Evolutionary conservation across 257 asterid genomes (phyloP), one percentile per base, ranked within the genome.

Genomic region (Jasminum sambac): DNA sequence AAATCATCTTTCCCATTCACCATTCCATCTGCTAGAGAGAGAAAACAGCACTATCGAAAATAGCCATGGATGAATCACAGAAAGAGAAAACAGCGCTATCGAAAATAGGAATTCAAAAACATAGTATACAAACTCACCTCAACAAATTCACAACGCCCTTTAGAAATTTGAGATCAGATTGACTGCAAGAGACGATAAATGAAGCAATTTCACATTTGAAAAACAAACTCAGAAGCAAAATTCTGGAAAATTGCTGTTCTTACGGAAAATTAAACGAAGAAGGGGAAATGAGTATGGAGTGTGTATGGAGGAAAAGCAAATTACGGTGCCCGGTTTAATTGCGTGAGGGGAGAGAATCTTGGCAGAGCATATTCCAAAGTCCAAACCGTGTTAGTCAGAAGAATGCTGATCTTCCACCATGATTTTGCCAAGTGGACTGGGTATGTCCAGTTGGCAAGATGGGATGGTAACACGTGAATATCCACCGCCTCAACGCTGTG

Each of bases 301-400:
- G n/a, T n/a, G n/a, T n/a, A n/a, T n/a, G 72, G 25, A 43, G 67
- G 30, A 34, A 68, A 52, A 25, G 68, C 17, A 42, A 52, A 26
- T 75, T 3, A 4, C 9, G n/a, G 38, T 36, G 24, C 39, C 71
- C 8, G 73, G 69, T 78, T 57, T 73, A 78, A 73, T 26, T 12
- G 66, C 64, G 24, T 25, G 39, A 0, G 64, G 11, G 37, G 11
- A 1, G 3, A 1, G 64, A 12, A 59, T 59, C 10, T 24, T 58
- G 37, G 36, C 4, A 58, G 19, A 58, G 64, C 38, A 58, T 24
- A 58, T 58, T 58, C 64, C 38, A 46, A 48, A n/a, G n/a, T n/a
- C n/a, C n/a, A n/a, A n/a, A n/a, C n/a, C n/a, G n/a, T n/a, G n/a
- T n/a, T n/a, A n/a, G n/a, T n/a, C n/a, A n/a, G n/a, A n/a, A 44